Percentiles rank a stretch among this genome's conserved stretches.
Conservation (phyloP, 257 asterid species). For the Solanum sitiens region DNA sequence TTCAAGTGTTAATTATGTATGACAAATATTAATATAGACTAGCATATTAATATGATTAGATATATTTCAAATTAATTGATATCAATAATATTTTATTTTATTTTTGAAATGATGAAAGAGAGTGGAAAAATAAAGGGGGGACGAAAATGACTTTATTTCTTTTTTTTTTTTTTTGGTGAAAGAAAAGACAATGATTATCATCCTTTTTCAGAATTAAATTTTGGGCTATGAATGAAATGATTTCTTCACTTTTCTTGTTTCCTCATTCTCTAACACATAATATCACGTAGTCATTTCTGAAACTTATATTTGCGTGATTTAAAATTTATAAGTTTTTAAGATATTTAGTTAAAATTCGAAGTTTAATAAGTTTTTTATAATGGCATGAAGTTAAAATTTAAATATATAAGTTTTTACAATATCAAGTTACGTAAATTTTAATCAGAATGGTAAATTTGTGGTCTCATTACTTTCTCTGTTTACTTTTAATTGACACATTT, state of each 20-base stretch:
- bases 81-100: too few species aligned
- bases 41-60: too few species aligned
- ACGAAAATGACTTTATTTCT: background rate
- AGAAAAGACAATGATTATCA: background rate
- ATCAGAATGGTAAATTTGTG: accelerated
- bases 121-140: background rate
- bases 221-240: background rate
- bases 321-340: too few species aligned
- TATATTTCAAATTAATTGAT: background rate
- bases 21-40: too few species aligned
- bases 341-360: background rate
- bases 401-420: too few species aligned
- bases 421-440: accelerated
- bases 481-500: background rate
- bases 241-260: background rate
- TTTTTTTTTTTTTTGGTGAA: background rate
- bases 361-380: too few species aligned
- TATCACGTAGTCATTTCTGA: background rate
- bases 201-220: background rate
- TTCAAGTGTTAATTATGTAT: too few species aligned
- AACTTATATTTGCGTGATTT: too few species aligned
- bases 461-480: accelerated
- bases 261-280: background rate
- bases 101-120: background rate
- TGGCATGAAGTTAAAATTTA: too few species aligned